A percentile compares a stretch with the other conserved stretches of the same genome.
Conservation (phyloP, 345 rosid genomes). For the Salix purpurea region DNA sequence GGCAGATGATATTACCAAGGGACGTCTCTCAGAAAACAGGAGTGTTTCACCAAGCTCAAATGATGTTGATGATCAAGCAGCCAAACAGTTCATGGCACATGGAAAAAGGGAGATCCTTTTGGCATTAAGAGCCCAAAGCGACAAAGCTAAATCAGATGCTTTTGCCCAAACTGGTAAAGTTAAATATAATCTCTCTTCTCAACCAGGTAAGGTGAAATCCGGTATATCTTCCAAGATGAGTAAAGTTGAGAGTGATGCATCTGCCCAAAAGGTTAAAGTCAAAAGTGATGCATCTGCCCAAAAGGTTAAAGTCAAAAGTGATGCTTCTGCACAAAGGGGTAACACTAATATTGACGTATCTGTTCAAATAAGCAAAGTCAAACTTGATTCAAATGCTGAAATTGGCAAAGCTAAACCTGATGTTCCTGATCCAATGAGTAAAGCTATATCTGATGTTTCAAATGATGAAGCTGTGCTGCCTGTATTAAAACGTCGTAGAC, state of each 20-base stretch:
- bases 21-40: constrained; percentile 18
- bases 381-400: constrained; percentile 10
- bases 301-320: background rate
- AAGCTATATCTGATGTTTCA: constrained; percentile 8
- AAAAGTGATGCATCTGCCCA: constrained; percentile 4
- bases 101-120: constrained; percentile 35
- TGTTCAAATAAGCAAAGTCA: constrained; percentile 3
- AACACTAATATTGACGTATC: constrained; percentile 28
- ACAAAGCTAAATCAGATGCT: constrained; percentile 11
- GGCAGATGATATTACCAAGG: constrained; percentile 28
- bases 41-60: constrained; percentile 30
- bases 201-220: constrained; percentile 22
- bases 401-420: constrained; percentile 5
- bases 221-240: constrained; percentile 8
- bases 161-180: background rate
- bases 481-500: constrained; percentile 48
- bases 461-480: constrained; percentile 58
- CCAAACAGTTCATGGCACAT: constrained; percentile 25
- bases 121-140: constrained; percentile 38
- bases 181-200: constrained; percentile 9
- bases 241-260: constrained; percentile 13
- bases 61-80: constrained; percentile 30
- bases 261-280: background rate
- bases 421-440: background rate
- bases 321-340: background rate